Evolutionary conservation across 495 filamentous ascomycete species (phyloP).

Genomic region (Astrocystis sublimbata): DNA sequence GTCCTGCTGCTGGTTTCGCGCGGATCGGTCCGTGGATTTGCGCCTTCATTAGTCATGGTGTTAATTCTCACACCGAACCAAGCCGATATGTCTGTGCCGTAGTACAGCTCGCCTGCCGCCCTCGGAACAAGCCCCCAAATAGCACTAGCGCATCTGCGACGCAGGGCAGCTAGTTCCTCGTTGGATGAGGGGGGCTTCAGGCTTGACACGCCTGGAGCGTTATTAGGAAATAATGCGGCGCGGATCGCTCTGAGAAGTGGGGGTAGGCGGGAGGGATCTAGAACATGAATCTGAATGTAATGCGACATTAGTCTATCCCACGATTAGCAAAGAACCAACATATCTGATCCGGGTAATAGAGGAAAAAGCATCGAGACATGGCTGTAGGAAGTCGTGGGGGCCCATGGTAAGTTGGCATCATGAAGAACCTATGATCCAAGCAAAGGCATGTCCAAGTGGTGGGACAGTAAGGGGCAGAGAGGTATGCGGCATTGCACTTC

Average conservation of each 20-base stretch:
- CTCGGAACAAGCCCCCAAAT: slow-evolving; percentile 54
- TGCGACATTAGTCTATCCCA: slow-evolving; percentile 71
- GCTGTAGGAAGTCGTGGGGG: neutral
- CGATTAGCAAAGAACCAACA: slow-evolving; percentile 26
- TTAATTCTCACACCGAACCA: slow-evolving; percentile 26
- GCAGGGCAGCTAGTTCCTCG: slow-evolving; percentile 48
- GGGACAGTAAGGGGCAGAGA: neutral
- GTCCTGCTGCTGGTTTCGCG: slow-evolving; percentile 20
- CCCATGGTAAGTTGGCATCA: neutral
- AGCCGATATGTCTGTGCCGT: slow-evolving; percentile 40
- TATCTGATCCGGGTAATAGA: neutral
- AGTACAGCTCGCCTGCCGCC: slow-evolving; percentile 51
- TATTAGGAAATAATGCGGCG: slow-evolving; percentile 76
- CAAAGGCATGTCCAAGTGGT: slow-evolving; percentile 4
- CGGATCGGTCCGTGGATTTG: slow-evolving; percentile 33
- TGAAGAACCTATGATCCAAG: slow-evolving; percentile 11
- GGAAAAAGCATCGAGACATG: neutral
- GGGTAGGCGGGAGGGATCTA: slow-evolving; percentile 69
- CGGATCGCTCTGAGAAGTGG: slow-evolving; percentile 71
- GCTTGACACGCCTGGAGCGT: slow-evolving; percentile 54
- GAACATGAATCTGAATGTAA: slow-evolving; percentile 63
- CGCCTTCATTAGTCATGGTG: slow-evolving; percentile 19
- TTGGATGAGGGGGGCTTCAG: slow-evolving; percentile 49
- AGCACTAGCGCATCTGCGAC: slow-evolving; percentile 54
- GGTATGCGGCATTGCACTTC: slow-evolving; percentile 21